Base-by-base conservation (phyloP, 805 yeast species). In the Wickerhamiella domercqiae region DNA sequence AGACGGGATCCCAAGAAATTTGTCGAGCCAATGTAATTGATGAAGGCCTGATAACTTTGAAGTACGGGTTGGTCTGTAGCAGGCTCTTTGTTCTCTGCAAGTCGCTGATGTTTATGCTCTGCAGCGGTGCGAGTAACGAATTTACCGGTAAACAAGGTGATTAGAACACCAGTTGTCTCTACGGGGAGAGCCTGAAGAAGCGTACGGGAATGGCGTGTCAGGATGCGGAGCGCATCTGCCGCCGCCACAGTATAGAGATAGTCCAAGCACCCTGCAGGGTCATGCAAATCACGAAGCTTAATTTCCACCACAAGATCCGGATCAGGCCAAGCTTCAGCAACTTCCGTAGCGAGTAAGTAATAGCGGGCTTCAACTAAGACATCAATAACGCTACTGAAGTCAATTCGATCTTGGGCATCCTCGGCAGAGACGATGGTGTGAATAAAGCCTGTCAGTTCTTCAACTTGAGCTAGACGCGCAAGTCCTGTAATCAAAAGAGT, bases 91-190 rank as follows among this genome's bases (percentile, higher is more conserved):
- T 21, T 32, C 18, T 3, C 4, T 5, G n/a, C n/a, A n/a, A n/a
- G n/a, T n/a, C n/a, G n/a, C n/a, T n/a, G n/a, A 14, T 22, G 38
- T 16, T 7, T 9, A 19, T 9, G 18, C 20, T 34, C 15, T 6
- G 32, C 36, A 7, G 15, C 16, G n/a, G 33, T 29, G 5, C 39
- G 36, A 3, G 83, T 78, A 21, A 58, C 61, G 53, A 77, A 87
- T 38, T 71, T 73, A 0, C 96, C 96, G 0, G 97, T 87, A 53
- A 87, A 90, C 0, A 87, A 78, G 21, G 79, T 78, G 36, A 90
- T 84, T 40, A 87, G 62, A 26, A 90, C 57, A 21, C 76, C 76
- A 1, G 94, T 84, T 0, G 94, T 78, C 39, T 78, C 83, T 40
- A 78, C 69, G 0, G 97, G 96, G 28, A 72, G 59, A 33, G 64